Base-by-base conservation (phyloP, 1,139 yeast species). In the Candida smagusa region DNA sequence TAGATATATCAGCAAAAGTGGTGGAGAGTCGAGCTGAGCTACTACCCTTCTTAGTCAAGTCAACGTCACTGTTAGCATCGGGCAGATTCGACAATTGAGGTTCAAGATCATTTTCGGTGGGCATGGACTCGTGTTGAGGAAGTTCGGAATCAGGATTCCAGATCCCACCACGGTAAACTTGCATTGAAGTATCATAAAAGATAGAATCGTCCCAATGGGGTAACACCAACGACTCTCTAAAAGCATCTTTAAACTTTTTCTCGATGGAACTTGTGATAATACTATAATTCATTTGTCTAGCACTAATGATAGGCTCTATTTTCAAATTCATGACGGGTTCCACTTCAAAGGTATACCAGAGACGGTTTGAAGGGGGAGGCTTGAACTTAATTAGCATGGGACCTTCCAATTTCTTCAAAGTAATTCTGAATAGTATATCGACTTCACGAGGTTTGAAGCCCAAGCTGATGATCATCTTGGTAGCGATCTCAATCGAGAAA, bases 181-280 rank as follows among this genome's bases (percentile, higher is more conserved):
- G 95, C 12, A 63, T 68, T 1, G 63, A 52, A 0, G 96, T 81
- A 40, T 76, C 68, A 51, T 72, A 84, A 52, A 87, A 85, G 0
- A 81, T 78, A 31, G 88, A 61, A 58, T 92, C 97, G 56, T 92
- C 97, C 89, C 87, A 84, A 52, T 72, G 81, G 2, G 97, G 98
- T 31, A 77, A 61, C 0, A 92, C 97, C 39, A 90, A 63, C 9
- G 94, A 77, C 32, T 87, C 95, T 45, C 73, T 79, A 21, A 90
- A 70, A 0, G 90, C 85, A 34, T 88, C 96, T 41, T 84, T 79
- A 47, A 92, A 79, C 50, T 81, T 80, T 52, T 80, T 83, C 45
- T 83, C 89, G 46, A 92, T 85, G 9, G 84, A 77, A 46, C 82
- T 84, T 1, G 96, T 89, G 33, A 92, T 76, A 56, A 90, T 74